phyloP scores from a whole-genome alignment of 345 rosid genomes.

The Brassica carinata region DNA sequence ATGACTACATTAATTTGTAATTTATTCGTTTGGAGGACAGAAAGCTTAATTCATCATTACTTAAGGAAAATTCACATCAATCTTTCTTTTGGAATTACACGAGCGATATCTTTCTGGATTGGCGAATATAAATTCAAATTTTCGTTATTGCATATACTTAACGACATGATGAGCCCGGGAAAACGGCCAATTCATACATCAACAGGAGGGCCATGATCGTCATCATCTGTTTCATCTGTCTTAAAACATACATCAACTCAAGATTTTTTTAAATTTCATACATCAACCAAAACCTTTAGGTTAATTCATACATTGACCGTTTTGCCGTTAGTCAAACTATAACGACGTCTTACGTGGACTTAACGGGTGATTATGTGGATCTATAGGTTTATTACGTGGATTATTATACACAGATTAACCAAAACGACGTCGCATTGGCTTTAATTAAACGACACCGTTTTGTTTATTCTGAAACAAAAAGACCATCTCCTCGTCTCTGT shows the following conservation, averaged over 20 bases:
- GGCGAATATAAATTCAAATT: constrained; percentile 10
- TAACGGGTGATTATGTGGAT: neutral
- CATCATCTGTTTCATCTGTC: no score
- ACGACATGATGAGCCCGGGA: neutral
- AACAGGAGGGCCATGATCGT: no score
- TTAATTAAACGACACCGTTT: neutral
- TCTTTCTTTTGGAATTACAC: constrained; percentile 22
- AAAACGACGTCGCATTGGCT: neutral
- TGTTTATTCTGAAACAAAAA: neutral
- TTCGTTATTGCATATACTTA: constrained; percentile 3
- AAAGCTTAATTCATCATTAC: constrained; percentile 40
- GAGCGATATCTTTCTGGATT: constrained; percentile 8
- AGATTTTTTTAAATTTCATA: no score
- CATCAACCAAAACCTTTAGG: neutral
- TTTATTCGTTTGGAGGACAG: constrained; percentile 24
- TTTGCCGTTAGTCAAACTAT: no score
- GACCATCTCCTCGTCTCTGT: neutral
- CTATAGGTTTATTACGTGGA: neutral
- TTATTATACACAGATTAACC: no score
- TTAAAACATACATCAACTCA: no score
- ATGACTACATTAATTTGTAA: constrained; percentile 16
- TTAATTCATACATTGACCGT: no score
- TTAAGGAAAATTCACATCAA: constrained; percentile 30
- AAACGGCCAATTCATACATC: no score
- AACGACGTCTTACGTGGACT: no score